Evolutionary conservation across 2,329 filamentous ascomycete species (phyloP), one percentile per base, ranked within the genome.

Genomic region (Beauveria australis): DNA sequence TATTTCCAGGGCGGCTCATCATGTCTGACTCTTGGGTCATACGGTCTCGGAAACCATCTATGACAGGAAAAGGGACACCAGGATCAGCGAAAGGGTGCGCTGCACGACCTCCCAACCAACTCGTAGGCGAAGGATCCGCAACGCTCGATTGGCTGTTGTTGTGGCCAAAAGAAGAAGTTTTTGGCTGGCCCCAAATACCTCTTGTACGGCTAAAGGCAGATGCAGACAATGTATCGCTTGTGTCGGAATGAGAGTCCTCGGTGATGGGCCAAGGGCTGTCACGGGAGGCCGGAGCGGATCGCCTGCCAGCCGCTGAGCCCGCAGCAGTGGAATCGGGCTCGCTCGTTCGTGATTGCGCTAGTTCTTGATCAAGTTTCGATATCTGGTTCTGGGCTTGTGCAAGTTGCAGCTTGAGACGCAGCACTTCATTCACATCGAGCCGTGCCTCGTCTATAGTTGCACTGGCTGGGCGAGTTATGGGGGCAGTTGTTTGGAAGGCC

Each of bases 341-440:
- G 40, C 78, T 77, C 60, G 84, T 80, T 33, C 85, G 84, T 26
- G 79, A 85, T 64, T 89, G 84, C 44, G 84, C 80, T 63, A 91
- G 79, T 74, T 91, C 87, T 59, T 89, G 81, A 61, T 89, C 87
- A 69, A 92, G 85, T 61, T 83, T 86, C 51, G 81, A 82, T 68
- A 92, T 89, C 68, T 87, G 83, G 70, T 79, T 85, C 63, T 89
- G 84, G 41, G 89, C 88, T 63, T 85, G 80, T 48, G 87, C 86
- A 56, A 93, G 81, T 73, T 92, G 84, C 57, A 86, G 74, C 75
- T 89, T 89, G 61, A 92, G 78, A 56, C 83, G 84, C 62, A 85
- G 75, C 30, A 92, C 75, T 70, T 91, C 88, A 33, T 85, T 82
- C 37, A 76, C 75, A 57, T 75, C 71, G 14, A 63, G 61, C 53